These are phyloP conservation scores for Coelastrella sp. DNA, from an alignment of 139 green algal genomes.

Conservation along the genomic window DNA sequence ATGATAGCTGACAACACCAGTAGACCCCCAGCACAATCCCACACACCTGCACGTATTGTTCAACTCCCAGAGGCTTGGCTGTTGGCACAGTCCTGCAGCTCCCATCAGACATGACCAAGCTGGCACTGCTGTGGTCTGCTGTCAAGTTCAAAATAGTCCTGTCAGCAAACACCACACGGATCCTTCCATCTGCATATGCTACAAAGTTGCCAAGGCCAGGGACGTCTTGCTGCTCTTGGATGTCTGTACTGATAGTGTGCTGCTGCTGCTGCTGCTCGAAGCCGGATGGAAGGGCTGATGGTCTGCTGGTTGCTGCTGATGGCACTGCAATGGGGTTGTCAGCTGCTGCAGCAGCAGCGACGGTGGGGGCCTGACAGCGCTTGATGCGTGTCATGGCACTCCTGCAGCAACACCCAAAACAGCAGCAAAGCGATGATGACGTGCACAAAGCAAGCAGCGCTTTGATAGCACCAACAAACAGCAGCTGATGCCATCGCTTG, in stretches of 20 bases:
- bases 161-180: slow-evolving; percentile 71
- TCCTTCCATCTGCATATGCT: slow-evolving; percentile 70
- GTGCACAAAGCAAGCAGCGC: neutral
- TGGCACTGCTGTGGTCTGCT: neutral
- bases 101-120: slow-evolving; percentile 62
- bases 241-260: slow-evolving; percentile 36
- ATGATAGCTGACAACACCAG: neutral
- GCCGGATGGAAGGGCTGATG: neutral
- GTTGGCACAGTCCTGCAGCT: slow-evolving; percentile 43
- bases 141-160: slow-evolving; percentile 75
- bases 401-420: neutral
- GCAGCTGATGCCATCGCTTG: neutral
- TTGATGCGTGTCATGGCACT: neutral
- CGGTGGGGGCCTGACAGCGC: neutral
- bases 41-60: slow-evolving; percentile 57
- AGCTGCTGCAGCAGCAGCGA: neutral
- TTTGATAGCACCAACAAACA: neutral
- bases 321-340: neutral
- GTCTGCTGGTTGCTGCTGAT: neutral
- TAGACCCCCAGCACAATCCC: neutral
- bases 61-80: slow-evolving; percentile 63
- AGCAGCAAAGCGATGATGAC: neutral
- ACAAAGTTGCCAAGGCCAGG: slow-evolving; percentile 63
- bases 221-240: slow-evolving; percentile 67
- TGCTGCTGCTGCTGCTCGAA: slow-evolving; percentile 12